These are phyloP conservation scores for Agrocybe pediades DNA, from an alignment of 768 basidiomycete genomes.

Conservation along the genomic window DNA sequence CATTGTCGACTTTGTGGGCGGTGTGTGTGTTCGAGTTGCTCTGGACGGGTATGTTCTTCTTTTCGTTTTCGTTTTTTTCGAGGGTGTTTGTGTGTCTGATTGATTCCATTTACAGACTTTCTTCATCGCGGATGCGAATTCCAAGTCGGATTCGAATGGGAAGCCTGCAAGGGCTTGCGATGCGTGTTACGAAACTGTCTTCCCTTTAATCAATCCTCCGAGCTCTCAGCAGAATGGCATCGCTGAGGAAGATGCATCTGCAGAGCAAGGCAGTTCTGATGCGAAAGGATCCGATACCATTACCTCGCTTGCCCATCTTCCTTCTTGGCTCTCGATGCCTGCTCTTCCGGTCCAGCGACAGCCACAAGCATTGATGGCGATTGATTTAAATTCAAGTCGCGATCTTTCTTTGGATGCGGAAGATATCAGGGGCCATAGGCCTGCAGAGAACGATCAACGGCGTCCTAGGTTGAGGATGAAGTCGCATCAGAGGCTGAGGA, in stretches of 20 bases:
- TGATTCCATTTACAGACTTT: slow-evolving; percentile 61
- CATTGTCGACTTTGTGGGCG: slow-evolving; percentile 86
- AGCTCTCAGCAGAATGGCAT: slow-evolving; percentile 10
- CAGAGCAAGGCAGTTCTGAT: slow-evolving; percentile 1
- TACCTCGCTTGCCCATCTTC: slow-evolving; percentile 52
- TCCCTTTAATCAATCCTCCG: slow-evolving; percentile 56
- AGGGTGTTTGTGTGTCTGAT: neutral
- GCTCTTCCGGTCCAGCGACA: slow-evolving; percentile 38
- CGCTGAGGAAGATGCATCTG: neutral
- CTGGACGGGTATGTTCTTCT: slow-evolving; percentile 59
- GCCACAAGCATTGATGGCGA: slow-evolving; percentile 52
- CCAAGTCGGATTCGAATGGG: slow-evolving; percentile 39
- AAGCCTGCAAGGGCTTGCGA: slow-evolving; percentile 82
- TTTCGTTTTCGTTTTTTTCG: neutral
- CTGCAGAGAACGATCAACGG: slow-evolving; percentile 17
- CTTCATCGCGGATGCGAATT: slow-evolving; percentile 64
- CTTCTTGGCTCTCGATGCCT: slow-evolving; percentile 60
- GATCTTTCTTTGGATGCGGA: slow-evolving; percentile 16
- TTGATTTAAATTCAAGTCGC: slow-evolving; percentile 33
- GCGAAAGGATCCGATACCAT: slow-evolving; percentile 36
- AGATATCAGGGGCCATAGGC: neutral
- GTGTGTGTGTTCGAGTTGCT: slow-evolving; percentile 86
- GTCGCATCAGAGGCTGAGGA: slow-evolving; percentile 53
- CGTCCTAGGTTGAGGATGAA: slow-evolving; percentile 31
- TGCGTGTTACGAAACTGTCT: slow-evolving; percentile 84